Percentiles rank a stretch among this genome's conserved stretches.
Conservation (phyloP, 2,329 filamentous ascomycete species). For the Keithomyces neogunnii region DNA sequence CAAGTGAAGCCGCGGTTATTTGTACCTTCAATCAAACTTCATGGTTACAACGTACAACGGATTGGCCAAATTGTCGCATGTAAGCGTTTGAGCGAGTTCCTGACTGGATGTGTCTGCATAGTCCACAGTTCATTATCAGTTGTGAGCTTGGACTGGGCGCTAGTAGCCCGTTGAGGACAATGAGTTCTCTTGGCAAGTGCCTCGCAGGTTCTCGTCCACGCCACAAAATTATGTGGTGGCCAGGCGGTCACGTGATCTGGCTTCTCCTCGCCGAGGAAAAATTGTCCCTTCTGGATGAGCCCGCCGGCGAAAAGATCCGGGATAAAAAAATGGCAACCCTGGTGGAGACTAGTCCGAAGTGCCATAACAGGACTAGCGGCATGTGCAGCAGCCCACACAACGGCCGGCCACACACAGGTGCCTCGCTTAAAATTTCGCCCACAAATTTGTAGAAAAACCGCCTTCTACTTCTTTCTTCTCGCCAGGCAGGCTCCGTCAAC, state of each 20-base stretch:
- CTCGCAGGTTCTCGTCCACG: no score
- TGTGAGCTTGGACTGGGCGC: no score
- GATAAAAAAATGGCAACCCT: conserved; percentile 6
- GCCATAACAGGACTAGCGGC: conserved; percentile 5
- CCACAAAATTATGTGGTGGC: no score
- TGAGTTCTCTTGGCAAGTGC: no score
- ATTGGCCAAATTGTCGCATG: no score
- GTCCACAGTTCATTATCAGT: neutral
- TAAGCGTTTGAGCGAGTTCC: no score
- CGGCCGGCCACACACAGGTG: conserved; percentile 8
- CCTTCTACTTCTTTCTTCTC: conserved; percentile 13
- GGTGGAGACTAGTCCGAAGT: conserved; percentile 7
- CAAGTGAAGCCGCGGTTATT: conserved; percentile 1
- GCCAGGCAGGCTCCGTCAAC: conserved; percentile 24
- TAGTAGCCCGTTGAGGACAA: no score
- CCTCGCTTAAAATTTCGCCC: conserved; percentile 31
- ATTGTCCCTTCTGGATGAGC: no score
- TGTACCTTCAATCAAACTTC: neutral
- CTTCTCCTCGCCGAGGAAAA: no score
- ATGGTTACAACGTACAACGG: neutral
- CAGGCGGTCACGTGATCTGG: neutral
- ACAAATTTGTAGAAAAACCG: conserved; percentile 20
- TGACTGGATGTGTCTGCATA: neutral
- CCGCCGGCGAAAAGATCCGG: neutral
- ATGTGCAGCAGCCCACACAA: conserved; percentile 15